phyloP scores from a whole-genome alignment of 208 protist genomes.

The Trypanosoma scelopori region DNA sequence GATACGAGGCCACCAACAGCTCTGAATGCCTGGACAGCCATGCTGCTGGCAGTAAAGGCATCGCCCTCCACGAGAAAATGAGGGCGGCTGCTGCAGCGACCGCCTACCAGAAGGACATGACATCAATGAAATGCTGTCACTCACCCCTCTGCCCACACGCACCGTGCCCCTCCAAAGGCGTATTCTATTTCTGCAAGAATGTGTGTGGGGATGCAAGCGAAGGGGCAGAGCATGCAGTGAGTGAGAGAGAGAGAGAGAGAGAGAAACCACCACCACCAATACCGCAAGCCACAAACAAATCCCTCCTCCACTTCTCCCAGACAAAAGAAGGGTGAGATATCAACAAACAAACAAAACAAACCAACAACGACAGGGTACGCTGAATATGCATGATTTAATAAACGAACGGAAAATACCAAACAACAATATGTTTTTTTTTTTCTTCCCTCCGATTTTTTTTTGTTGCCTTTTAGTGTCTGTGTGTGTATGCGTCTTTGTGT shows the following conservation, averaged over 20 bases:
- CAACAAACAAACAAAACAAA: conserved; percentile 1
- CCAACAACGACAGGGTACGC: too few relatives aligned
- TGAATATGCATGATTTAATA: too few relatives aligned
- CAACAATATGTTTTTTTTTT: neutral
- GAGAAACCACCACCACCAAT: neutral
- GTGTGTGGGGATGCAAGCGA: conserved; percentile 3
- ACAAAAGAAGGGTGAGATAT: conserved; percentile 9
- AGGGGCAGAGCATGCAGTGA: conserved; percentile 5
- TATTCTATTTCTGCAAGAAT: neutral
- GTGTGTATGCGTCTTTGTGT: neutral
- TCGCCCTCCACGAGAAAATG: neutral
- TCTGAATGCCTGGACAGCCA: conserved; percentile 17
- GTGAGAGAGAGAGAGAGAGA: conserved; percentile 14
- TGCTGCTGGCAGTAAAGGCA: conserved; percentile 28
- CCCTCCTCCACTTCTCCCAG: neutral
- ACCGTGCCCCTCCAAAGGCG: too few relatives aligned
- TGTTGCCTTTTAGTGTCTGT: neutral
- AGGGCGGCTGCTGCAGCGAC: neutral
- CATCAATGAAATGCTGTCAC: conserved; percentile 5
- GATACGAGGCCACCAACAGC: conserved; percentile 19
- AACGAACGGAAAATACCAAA: neutral
- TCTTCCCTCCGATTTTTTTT: neutral
- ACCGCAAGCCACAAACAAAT: neutral
- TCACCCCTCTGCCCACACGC: too few relatives aligned
- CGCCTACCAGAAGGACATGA: neutral